Conservation (phyloP, 2,329 filamentous ascomycete species). For the Aspergillus piperis region DNA sequence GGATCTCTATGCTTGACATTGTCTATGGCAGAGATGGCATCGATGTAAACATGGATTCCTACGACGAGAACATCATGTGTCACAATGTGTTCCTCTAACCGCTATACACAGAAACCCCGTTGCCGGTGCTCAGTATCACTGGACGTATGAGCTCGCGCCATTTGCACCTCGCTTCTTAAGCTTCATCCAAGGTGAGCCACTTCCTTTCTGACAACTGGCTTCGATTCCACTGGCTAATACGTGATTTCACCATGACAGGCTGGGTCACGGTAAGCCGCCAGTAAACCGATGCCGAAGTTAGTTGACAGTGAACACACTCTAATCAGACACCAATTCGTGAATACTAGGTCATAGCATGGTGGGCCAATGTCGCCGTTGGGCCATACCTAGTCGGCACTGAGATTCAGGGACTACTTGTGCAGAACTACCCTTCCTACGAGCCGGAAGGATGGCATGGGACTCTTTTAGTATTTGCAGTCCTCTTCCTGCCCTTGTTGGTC, state of each 20-base stretch:
- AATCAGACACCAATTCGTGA: not conserved
- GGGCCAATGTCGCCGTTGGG: constrained; percentile 28
- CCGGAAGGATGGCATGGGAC: constrained; percentile 39
- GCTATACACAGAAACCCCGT: constrained; percentile 13
- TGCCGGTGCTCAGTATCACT: constrained; percentile 41
- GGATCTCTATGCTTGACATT: constrained; percentile 33
- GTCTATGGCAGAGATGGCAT: constrained; percentile 38
- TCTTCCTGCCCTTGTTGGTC: constrained; percentile 49
- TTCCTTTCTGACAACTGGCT: no score
- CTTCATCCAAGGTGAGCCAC: constrained; percentile 23
- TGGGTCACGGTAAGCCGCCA: constrained; percentile 3
- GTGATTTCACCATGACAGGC: not conserved
- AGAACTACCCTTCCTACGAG: constrained; percentile 25
- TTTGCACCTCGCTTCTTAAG: constrained; percentile 23
- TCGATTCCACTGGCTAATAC: not conserved
- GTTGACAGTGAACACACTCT: not conserved
- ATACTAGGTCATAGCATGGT: constrained; percentile 28
- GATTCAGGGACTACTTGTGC: constrained; percentile 34
- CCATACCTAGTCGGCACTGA: constrained; percentile 31
- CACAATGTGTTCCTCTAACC: constrained; percentile 5
- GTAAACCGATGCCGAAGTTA: not conserved
- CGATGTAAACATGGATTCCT: constrained; percentile 23
- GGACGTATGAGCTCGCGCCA: constrained; percentile 36
- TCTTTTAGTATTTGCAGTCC: constrained; percentile 50
- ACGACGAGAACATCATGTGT: not conserved